Evolutionary conservation across 129 eudicot species (phyloP).

Genomic region (Artemisia tridentata): DNA sequence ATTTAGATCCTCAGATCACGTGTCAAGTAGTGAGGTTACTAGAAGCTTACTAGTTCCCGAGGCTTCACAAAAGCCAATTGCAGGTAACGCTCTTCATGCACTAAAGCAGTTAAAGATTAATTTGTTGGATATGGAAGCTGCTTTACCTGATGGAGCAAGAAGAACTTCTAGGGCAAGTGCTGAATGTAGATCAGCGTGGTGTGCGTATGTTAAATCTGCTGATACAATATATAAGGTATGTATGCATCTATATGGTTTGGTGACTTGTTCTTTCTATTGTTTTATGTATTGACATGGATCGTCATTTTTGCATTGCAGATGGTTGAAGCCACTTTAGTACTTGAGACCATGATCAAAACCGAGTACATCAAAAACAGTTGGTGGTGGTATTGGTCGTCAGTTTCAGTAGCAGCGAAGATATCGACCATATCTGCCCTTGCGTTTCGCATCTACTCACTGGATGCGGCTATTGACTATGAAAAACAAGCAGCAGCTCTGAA

Average conservation of each 20-base stretch:
- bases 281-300: not conserved
- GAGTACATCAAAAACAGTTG: constrained; percentile 54
- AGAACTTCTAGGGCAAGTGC: constrained; percentile 18
- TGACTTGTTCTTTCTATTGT: not conserved
- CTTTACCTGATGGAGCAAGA: constrained; percentile 45
- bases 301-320: constrained; percentile 43
- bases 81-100: constrained; percentile 11
- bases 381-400: constrained; percentile 94
- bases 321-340: constrained; percentile 58
- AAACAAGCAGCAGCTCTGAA: not conserved
- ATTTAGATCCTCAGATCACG: not conserved
- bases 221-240: constrained; percentile 8
- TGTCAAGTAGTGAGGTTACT: too few species aligned
- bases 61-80: not conserved
- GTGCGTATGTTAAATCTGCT: constrained; percentile 30
- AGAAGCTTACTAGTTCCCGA: too few species aligned
- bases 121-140: constrained; percentile 76
- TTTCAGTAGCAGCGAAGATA: constrained; percentile 59
- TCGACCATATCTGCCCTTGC: constrained; percentile 69
- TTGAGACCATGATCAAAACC: constrained; percentile 68
- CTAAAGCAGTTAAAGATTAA: constrained; percentile 44
- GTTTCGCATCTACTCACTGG: constrained; percentile 57
- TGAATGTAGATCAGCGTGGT: constrained; percentile 28
- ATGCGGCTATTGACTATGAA: constrained; percentile 53
- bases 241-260: not conserved